These are phyloP conservation scores for Mycena pura DNA, from an alignment of 768 basidiomycete species.

Conservation along the genomic window DNA sequence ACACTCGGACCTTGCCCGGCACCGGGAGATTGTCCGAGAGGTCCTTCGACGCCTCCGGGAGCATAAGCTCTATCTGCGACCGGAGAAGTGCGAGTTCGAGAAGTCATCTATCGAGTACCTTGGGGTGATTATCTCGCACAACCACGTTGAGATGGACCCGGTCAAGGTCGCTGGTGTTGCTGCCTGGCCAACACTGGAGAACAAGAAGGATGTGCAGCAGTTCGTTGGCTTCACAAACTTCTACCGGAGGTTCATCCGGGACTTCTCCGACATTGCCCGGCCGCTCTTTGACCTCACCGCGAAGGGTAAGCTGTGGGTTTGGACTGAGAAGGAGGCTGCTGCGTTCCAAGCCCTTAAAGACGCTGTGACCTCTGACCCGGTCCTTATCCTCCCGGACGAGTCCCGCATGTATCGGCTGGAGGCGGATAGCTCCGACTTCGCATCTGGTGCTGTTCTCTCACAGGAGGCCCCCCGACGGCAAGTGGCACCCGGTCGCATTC, in stretches of 20 bases:
- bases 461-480: slow-evolving; percentile 30
- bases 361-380: slow-evolving; percentile 31
- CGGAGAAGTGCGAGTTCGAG: slow-evolving; percentile 32
- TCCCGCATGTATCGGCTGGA: slow-evolving; percentile 25
- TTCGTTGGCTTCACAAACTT: no score
- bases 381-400: slow-evolving; percentile 29
- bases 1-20: slow-evolving; percentile 20
- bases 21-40: background rate
- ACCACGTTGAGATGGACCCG: slow-evolving; percentile 37
- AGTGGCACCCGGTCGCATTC: slow-evolving; percentile 47
- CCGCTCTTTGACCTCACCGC: no score
- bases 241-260: no score
- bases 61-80: slow-evolving; percentile 31
- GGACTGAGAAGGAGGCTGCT: slow-evolving; percentile 22
- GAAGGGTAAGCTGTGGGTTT: slow-evolving; percentile 28
- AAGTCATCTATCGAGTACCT: slow-evolving; percentile 23
- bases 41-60: slow-evolving; percentile 30
- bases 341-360: slow-evolving; percentile 37
- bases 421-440: slow-evolving; percentile 33
- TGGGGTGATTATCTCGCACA: slow-evolving; percentile 31
- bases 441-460: slow-evolving; percentile 32
- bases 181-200: slow-evolving; percentile 38
- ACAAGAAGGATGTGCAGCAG: slow-evolving; percentile 40
- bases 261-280: no score
- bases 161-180: slow-evolving; percentile 37